Percentiles rank a stretch among this genome's conserved stretches.
Conservation (phyloP, 208 protist species). For the Leishmania aethiopica region DNA sequence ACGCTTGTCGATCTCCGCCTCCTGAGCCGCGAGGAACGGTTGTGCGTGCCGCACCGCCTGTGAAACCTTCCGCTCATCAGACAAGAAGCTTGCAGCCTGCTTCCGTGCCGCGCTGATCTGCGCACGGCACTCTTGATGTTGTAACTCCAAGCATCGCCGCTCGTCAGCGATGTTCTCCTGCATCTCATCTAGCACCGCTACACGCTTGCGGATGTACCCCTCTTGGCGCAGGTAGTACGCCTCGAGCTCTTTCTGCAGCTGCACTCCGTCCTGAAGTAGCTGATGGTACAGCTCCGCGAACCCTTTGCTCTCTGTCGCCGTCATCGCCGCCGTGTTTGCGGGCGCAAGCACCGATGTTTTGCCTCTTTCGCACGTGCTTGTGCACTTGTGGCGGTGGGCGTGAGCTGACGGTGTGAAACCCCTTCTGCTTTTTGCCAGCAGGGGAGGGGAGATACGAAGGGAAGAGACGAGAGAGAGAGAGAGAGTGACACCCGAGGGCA, state of each 20-base stretch:
- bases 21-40: constrained; percentile 53
- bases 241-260: constrained; percentile 76
- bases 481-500: background rate
- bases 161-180: constrained; percentile 83
- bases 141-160: constrained; percentile 76
- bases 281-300: constrained; percentile 39
- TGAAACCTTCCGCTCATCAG: constrained; percentile 51
- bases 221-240: constrained; percentile 79
- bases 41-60: constrained; percentile 39
- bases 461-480: background rate
- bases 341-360: background rate
- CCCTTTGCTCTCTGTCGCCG: background rate
- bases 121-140: constrained; percentile 84
- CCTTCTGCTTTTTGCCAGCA: background rate
- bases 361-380: background rate
- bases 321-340: background rate
- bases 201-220: constrained; percentile 78
- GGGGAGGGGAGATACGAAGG: background rate
- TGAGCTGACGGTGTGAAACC: background rate
- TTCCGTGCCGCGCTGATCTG: constrained; percentile 76
- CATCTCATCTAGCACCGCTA: constrained; percentile 77
- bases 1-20: constrained; percentile 45
- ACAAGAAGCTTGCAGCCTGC: constrained; percentile 41
- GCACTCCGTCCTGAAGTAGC: constrained; percentile 33
- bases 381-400: background rate